Evolutionary conservation across 371 early-diverging fungal species (phyloP).

Genomic region (Lichtheimia corymbifera): DNA sequence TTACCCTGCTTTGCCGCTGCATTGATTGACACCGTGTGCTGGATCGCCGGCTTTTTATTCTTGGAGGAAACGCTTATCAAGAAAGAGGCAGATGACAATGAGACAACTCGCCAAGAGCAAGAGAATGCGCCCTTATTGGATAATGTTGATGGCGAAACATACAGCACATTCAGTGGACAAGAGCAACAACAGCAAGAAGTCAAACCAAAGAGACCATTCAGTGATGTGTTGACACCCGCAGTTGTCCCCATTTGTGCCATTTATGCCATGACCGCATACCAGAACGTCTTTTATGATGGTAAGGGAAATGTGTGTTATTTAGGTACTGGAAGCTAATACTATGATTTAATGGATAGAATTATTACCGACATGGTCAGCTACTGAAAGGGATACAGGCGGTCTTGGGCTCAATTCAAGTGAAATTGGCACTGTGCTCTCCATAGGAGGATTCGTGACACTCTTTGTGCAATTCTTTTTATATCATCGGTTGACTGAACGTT

Average conservation of each 20-base stretch:
- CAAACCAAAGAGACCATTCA: constrained; percentile 19
- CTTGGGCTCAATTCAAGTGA: constrained; percentile 53
- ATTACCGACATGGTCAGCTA: constrained; percentile 24
- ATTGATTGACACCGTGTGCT: constrained; percentile 60
- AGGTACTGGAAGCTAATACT: background rate
- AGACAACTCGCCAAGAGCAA: background rate
- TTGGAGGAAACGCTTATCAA: constrained; percentile 70
- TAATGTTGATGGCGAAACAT: background rate
- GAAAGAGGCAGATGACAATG: background rate
- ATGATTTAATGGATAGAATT: constrained; percentile 4
- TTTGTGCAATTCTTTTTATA: constrained; percentile 50
- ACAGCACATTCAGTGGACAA: constrained; percentile 7
- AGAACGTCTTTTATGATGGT: constrained; percentile 48
- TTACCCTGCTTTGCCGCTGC: constrained; percentile 82
- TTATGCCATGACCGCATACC: constrained; percentile 36
- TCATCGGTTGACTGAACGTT: constrained; percentile 46
- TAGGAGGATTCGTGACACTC: constrained; percentile 52
- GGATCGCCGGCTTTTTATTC: constrained; percentile 65
- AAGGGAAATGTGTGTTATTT: background rate
- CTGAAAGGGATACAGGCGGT: constrained; percentile 43
- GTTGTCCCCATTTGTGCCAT: constrained; percentile 34
- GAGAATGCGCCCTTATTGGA: constrained; percentile 5
- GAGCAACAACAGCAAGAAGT: background rate
- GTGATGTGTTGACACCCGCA: constrained; percentile 32
- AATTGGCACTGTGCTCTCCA: constrained; percentile 58